Conservation (phyloP, 2,329 filamentous ascomycete genomes). For the Phaeosphaeriaceae sp. region DNA sequence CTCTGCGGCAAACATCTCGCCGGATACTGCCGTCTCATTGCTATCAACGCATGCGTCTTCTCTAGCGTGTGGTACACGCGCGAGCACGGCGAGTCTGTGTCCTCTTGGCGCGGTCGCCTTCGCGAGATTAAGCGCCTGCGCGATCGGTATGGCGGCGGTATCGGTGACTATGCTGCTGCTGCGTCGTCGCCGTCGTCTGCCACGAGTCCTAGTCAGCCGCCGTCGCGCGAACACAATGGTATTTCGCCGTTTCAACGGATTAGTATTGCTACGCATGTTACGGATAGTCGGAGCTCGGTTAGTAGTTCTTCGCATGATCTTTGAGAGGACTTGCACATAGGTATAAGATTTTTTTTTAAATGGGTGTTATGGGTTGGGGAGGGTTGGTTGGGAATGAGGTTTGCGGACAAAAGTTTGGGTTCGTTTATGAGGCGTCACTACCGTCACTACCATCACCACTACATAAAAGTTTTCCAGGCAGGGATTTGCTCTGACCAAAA, state of each 20-base stretch:
- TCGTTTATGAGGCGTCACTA: neutral
- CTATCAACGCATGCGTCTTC: conserved; percentile 93
- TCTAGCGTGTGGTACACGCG: conserved; percentile 85
- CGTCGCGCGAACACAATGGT: conserved; percentile 36
- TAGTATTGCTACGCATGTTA: conserved; percentile 45
- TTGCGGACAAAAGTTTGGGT: no score
- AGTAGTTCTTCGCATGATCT: conserved; percentile 43
- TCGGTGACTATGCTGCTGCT: conserved; percentile 14
- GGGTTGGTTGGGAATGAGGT: no score
- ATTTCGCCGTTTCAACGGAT: conserved; percentile 42
- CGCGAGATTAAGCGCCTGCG: conserved; percentile 83
- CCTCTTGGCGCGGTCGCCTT: conserved; percentile 86
- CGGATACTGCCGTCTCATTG: conserved; percentile 83
- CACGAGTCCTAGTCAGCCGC: conserved; percentile 26
- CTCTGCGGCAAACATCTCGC: conserved; percentile 83
- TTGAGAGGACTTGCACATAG: conserved; percentile 10
- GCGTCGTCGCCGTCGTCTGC: conserved; percentile 30
- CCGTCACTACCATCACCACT: no score
- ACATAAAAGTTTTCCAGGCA: no score
- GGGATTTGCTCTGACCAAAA: neutral
- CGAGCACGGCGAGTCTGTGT: conserved; percentile 80
- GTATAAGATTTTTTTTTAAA: no score
- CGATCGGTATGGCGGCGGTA: conserved; percentile 57
- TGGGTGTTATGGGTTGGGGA: no score
- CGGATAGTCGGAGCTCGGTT: conserved; percentile 46